Conservation (phyloP, 1,139 yeast species). For the Suhomyces wounanorum region DNA sequence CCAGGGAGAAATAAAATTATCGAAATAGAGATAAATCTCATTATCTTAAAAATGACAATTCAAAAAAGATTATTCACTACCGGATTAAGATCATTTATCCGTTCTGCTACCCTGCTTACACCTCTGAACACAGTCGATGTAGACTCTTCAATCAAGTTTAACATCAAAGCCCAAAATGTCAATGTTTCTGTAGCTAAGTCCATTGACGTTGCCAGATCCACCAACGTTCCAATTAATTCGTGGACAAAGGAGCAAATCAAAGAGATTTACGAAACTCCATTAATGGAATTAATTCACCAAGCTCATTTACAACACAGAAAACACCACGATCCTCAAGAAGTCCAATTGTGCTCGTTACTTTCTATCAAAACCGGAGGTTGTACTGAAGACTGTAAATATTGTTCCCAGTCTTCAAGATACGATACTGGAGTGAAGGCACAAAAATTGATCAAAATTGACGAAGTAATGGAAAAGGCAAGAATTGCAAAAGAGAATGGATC, state of each 20-base stretch:
- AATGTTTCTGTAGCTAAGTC: slow-evolving; percentile 4
- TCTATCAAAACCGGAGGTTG: slow-evolving; percentile 82
- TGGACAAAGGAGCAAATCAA: slow-evolving; percentile 66
- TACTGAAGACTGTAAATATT: slow-evolving; percentile 78
- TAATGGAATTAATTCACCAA: slow-evolving; percentile 60
- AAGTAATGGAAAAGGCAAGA: slow-evolving; percentile 63
- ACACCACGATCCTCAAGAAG: slow-evolving; percentile 67
- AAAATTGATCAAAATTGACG: slow-evolving; percentile 59
- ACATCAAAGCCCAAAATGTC: slow-evolving; percentile 11
- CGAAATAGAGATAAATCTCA: background rate
- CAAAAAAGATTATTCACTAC: slow-evolving; percentile 4
- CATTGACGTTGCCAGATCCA: slow-evolving; percentile 19
- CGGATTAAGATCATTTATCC: background rate
- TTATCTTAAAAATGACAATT: background rate
- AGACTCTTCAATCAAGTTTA: slow-evolving; percentile 15
- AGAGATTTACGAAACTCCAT: slow-evolving; percentile 63
- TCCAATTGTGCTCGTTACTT: slow-evolving; percentile 74
- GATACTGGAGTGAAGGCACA: slow-evolving; percentile 72
- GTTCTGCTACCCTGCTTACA: background rate
- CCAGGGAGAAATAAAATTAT: background rate
- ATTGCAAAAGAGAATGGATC: slow-evolving; percentile 71
- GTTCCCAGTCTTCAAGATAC: slow-evolving; percentile 73
- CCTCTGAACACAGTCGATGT: slow-evolving; percentile 7
- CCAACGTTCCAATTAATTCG: slow-evolving; percentile 40
- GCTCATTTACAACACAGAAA: slow-evolving; percentile 69